A percentile compares a stretch with the other conserved stretches of the same genome.
Evolutionary conservation across 1,284 basidiomycete genomes (phyloP).

Genomic region (Puccinia horiana): DNA sequence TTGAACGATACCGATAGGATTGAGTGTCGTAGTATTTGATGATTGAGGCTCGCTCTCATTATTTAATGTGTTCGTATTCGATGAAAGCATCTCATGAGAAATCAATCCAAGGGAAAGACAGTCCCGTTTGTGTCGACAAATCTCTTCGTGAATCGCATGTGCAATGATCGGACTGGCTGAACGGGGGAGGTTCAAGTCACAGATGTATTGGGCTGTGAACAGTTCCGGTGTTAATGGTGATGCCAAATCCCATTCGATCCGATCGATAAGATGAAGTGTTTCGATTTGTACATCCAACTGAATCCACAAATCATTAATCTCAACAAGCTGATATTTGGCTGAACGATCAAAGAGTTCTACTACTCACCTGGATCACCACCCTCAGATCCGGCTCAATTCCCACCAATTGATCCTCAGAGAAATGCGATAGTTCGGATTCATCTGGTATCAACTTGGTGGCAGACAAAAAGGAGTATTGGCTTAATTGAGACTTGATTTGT

Average conservation of each 20-base stretch:
- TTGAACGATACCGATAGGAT: slow-evolving; percentile 53
- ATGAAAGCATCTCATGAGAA: slow-evolving; percentile 16
- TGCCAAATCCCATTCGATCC: slow-evolving; percentile 96
- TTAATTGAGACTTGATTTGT: slow-evolving; percentile 84
- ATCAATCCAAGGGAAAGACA: slow-evolving; percentile 89
- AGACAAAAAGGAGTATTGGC: slow-evolving; percentile 79
- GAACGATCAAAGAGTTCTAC: not conserved
- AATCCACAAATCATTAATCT: not conserved
- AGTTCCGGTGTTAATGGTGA: slow-evolving; percentile 81
- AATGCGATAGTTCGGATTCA: slow-evolving; percentile 50
- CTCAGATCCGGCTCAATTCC: slow-evolving; percentile 66
- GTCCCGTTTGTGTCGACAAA: slow-evolving; percentile 90
- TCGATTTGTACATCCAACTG: slow-evolving; percentile 98
- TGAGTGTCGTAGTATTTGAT: slow-evolving; percentile 53
- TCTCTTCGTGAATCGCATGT: slow-evolving; percentile 90
- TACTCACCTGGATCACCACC: slow-evolving; percentile 80
- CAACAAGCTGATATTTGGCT: slow-evolving; percentile 1
- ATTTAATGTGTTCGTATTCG: slow-evolving; percentile 57
- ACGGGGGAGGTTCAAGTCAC: slow-evolving; percentile 82
- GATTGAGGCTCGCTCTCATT: slow-evolving; percentile 53
- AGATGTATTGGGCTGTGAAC: slow-evolving; percentile 77
- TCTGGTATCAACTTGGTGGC: slow-evolving; percentile 64
- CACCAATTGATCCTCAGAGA: slow-evolving; percentile 53
- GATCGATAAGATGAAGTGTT: slow-evolving; percentile 83
- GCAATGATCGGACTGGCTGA: slow-evolving; percentile 85